phyloP scores from a whole-genome alignment of 768 basidiomycete species.

The Hygrophorus pudorinus region DNA sequence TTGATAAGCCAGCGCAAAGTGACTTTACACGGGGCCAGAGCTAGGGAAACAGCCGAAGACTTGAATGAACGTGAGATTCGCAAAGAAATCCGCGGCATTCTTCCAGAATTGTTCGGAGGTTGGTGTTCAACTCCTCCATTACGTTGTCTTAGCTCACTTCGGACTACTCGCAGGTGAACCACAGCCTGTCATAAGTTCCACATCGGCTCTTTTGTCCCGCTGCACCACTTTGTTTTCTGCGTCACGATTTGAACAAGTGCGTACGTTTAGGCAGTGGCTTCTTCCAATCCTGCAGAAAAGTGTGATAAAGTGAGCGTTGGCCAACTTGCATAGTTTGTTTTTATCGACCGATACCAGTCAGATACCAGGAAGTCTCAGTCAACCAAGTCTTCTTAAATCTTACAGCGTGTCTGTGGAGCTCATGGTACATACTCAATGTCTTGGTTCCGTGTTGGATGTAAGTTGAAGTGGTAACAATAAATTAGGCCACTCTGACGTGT shows the following conservation, averaged over 20 bases:
- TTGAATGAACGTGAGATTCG: slow-evolving; percentile 60
- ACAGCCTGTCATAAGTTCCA: slow-evolving; percentile 21
- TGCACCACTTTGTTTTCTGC: slow-evolving; percentile 43
- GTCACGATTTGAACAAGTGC: slow-evolving; percentile 66
- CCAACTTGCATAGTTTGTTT: not conserved
- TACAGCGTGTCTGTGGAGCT: slow-evolving; percentile 52
- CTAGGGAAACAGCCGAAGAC: slow-evolving; percentile 65
- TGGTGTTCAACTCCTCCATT: not conserved
- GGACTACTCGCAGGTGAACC: slow-evolving; percentile 20
- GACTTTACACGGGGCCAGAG: slow-evolving; percentile 57
- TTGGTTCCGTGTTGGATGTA: slow-evolving; percentile 62
- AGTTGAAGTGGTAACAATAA: slow-evolving; percentile 11
- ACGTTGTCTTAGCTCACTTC: slow-evolving; percentile 5
- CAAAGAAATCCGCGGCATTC: slow-evolving; percentile 49
- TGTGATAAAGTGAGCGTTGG: slow-evolving; percentile 33
- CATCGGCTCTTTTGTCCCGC: slow-evolving; percentile 25
- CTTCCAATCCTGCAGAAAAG: slow-evolving; percentile 55
- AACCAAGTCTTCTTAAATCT: slow-evolving; percentile 33
- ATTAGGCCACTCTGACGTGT: not conserved
- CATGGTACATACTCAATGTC: slow-evolving; percentile 53
- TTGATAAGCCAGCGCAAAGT: slow-evolving; percentile 60
- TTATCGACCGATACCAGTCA: slow-evolving; percentile 6
- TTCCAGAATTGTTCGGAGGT: slow-evolving; percentile 68
- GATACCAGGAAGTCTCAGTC: slow-evolving; percentile 19
- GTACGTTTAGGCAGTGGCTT: slow-evolving; percentile 63